These are phyloP conservation scores for Polyplosphaeria fusca DNA, from an alignment of 495 filamentous ascomycete species.

Conservation along the genomic window DNA sequence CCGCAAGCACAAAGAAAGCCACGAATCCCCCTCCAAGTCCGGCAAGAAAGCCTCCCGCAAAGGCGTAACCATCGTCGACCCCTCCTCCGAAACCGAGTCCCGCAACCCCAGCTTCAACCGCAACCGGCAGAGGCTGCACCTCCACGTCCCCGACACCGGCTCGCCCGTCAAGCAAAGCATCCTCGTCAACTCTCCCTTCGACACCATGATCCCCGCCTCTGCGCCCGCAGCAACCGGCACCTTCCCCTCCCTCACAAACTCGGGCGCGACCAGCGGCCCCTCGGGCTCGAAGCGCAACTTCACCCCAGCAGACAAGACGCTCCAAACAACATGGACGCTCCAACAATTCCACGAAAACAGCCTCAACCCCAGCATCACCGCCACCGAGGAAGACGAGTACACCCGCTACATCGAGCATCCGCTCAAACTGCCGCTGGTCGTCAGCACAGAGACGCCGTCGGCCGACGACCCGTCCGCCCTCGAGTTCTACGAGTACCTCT, in stretches of 20 bases:
- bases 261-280: slow-evolving; percentile 46
- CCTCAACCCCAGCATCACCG: slow-evolving; percentile 72
- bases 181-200: slow-evolving; percentile 33
- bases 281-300: slow-evolving; percentile 32
- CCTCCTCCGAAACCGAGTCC: slow-evolving; percentile 43
- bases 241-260: slow-evolving; percentile 36
- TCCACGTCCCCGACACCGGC: slow-evolving; percentile 2
- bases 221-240: neutral
- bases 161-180: slow-evolving; percentile 38
- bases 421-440: slow-evolving; percentile 80
- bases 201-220: slow-evolving; percentile 9
- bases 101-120: neutral
- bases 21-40: slow-evolving; percentile 42
- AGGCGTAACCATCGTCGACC: slow-evolving; percentile 59
- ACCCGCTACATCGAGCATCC: slow-evolving; percentile 88
- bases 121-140: slow-evolving; percentile 8
- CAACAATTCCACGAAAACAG: slow-evolving; percentile 77
- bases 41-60: slow-evolving; percentile 53
- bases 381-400: slow-evolving; percentile 79
- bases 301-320: slow-evolving; percentile 39
- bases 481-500: slow-evolving; percentile 72
- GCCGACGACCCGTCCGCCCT: slow-evolving; percentile 47
- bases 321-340: slow-evolving; percentile 71
- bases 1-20: slow-evolving; percentile 42
- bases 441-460: slow-evolving; percentile 63